A percentile compares a stretch with the other conserved stretches of the same genome.
Conservation (phyloP, 2,329 filamentous ascomycete genomes). For the Ceratocystis huliohia region DNA sequence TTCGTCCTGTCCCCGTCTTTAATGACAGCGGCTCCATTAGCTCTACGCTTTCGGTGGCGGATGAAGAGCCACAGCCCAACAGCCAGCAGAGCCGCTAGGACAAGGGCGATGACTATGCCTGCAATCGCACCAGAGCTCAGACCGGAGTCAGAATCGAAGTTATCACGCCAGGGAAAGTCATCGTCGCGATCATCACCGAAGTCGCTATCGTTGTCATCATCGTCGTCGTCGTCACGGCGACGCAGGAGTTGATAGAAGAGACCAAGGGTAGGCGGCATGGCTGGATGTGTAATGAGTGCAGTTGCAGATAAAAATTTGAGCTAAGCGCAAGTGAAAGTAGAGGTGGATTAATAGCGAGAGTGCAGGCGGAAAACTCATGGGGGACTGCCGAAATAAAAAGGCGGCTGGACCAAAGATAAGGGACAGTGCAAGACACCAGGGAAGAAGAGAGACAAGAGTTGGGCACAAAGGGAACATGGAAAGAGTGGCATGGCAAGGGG, state of each 20-base stretch:
- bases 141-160: neutral
- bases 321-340: neutral
- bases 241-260: constrained; percentile 1
- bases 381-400: neutral
- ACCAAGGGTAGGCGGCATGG: neutral
- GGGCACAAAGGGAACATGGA: neutral
- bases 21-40: neutral
- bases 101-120: constrained; percentile 8
- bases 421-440: too few species aligned
- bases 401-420: neutral
- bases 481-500: neutral
- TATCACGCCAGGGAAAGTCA: neutral
- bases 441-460: neutral
- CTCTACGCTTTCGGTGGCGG: neutral
- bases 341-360: neutral
- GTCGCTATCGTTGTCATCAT: neutral
- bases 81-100: constrained; percentile 9
- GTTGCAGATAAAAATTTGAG: neutral
- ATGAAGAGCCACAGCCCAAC: neutral
- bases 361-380: neutral
- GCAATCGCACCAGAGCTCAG: neutral
- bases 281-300: neutral
- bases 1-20: neutral
- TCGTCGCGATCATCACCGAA: neutral
- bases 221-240: constrained; percentile 9